Evolutionary conservation across 1,284 basidiomycete species (phyloP), one percentile per base, ranked within the genome.

Genomic region (Kalmanozyma brasiliensis): DNA sequence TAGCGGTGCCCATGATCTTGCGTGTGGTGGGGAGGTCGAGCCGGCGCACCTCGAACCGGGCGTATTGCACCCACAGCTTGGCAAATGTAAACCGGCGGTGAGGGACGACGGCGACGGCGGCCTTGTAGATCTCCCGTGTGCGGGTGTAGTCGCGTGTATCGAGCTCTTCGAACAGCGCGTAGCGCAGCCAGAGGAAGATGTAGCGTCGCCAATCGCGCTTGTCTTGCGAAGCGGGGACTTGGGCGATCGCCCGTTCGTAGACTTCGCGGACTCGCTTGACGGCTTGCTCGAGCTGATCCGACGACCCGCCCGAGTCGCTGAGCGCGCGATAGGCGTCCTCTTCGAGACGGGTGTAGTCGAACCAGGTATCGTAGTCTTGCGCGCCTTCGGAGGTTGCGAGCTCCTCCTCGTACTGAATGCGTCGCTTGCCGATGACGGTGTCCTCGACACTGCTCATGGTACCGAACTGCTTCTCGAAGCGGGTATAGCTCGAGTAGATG

Each of bases 381-480:
- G 90, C 7, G 88, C 73, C 96, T 2, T 58, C 61, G 26, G 42
- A 26, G 1, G 58, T 52, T 26, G 63, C 52, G 20, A 77, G 43
- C 47, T 77, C 67, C 46, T 81, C 80, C 59, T 81, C 95, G 82
- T 98, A 98, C 79, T 98, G 94, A 58, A 98, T 96, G 40, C 95
- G 87, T 22, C 96, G 88, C 83, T 98, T 98, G 43, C 94, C 94
- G 0, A 97, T 87, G 1, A 98, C 95, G 3, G 95, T 98, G 24
- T 90, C 88, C 82, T 98, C 95, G 20, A 98, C 89, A 0, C 92
- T 90, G 16, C 88, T 87, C 17, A 92, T 89, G 30, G 91, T 90
- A 24, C 96, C 95, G 76, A 95, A 94, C 81, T 98, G 96, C 84
- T 98, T 98, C 85, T 98, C 96, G 73, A 98, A 98, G 80, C 92